Base-by-base conservation (phyloP, 2,329 filamentous ascomycete species). In the Tetracladium maxilliforme region DNA sequence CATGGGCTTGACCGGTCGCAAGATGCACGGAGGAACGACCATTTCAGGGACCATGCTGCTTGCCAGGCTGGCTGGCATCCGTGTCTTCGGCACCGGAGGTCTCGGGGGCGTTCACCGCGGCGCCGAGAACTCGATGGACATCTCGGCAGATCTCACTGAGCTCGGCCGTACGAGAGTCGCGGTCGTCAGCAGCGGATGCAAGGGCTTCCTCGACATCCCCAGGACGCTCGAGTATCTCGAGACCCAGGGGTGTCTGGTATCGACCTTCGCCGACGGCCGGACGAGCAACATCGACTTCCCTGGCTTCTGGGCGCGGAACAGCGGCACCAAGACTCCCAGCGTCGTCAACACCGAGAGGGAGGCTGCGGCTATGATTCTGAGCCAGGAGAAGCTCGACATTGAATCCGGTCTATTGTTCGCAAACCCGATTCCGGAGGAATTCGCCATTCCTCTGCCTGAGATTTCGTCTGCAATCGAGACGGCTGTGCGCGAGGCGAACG, bases 101-200 rank as follows among this genome's bases (percentile, higher is more conserved):
- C 69, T 98, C 5, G 87, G 90, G 28, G 90, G 90, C 30, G 90
- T 98, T 14, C 90, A 98, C 49, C 73, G 86, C 22, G 86, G 82
- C 27, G 90, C 74, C 23, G 77, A 94, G 47, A 65, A 65, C 36
- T 80, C 78, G 6, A 77, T 95, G 73, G 90, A 98, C 46, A 70
- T 98, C 33, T 95, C 87, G 32, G 87, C 90, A 20, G 90, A 98
- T 51, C 62, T 98, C 32, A 94, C 82, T 4, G 90, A 95, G 58
- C 68, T 98, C 25, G 86, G 90, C 10, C 68, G 84, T 30, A 94
- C 86, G 6, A 71, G 81, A 8, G 76, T 98, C 26, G 77, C 86
- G 14, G 86, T 98, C 3, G 61, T 98, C 26, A 80, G 77, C 48
- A 83, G 80, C 35, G 90, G 90, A 10, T 92, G 83, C 55, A 98